Percentiles rank a stretch among this genome's conserved stretches.
Evolutionary conservation across 768 basidiomycete species (phyloP).

Genomic region (Psilocybe sp.): DNA sequence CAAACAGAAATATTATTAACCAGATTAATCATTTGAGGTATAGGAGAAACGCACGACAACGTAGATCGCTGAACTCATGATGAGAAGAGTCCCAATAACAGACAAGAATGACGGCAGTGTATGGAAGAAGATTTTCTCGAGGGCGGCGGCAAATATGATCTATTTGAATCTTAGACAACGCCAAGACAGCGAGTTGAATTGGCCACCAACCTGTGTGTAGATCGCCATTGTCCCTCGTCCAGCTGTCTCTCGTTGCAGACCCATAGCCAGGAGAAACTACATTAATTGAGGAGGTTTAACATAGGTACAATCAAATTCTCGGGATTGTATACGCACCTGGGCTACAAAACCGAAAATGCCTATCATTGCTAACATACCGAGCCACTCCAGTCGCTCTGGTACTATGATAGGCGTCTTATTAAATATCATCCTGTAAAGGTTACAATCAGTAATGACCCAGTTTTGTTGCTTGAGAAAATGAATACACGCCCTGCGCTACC

Average conservation of each 20-base stretch:
- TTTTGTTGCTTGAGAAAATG: background rate
- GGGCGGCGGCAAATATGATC: constrained; percentile 63
- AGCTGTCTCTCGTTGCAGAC: constrained; percentile 22
- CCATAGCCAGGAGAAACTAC: constrained; percentile 42
- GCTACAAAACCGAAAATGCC: constrained; percentile 53
- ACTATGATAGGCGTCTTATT: constrained; percentile 39
- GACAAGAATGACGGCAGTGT: constrained; percentile 57
- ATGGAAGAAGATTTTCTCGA: constrained; percentile 67
- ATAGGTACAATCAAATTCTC: too few species aligned
- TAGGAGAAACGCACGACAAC: constrained; percentile 48
- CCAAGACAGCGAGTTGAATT: background rate
- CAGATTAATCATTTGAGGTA: too few species aligned
- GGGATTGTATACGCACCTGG: constrained; percentile 31
- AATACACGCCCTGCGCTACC: constrained; percentile 30
- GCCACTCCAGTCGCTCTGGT: constrained; percentile 44
- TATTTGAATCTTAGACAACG: constrained; percentile 15
- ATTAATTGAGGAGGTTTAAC: too few species aligned
- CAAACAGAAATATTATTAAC: too few species aligned
- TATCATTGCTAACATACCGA: constrained; percentile 45
- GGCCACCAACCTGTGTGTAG: constrained; percentile 30
- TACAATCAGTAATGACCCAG: background rate
- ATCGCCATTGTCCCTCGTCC: constrained; percentile 52
- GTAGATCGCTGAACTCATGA: constrained; percentile 60
- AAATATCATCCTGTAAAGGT: constrained; percentile 38
- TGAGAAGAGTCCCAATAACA: constrained; percentile 60